Evolutionary conservation across 129 eudicot species (phyloP).

Genomic region (Deinandra increscens): DNA sequence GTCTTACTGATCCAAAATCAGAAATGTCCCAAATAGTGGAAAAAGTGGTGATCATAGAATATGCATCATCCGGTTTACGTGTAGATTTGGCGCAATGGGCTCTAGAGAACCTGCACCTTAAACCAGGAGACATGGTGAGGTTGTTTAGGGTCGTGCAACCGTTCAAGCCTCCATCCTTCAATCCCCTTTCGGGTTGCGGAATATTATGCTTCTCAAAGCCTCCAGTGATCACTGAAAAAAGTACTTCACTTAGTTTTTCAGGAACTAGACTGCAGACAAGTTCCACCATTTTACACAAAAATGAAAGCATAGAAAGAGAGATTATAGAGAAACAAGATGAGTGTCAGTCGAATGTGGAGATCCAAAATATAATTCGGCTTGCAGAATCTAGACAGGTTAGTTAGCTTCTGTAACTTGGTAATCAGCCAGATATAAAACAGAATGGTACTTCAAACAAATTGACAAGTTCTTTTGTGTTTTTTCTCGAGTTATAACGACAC

Average conservation of each 20-base stretch:
- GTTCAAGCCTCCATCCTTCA: not conserved
- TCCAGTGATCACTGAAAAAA: not conserved
- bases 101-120: conserved; percentile 25
- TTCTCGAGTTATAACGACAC: no score
- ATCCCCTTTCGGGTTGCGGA: not conserved
- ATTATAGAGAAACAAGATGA: conserved; percentile 10
- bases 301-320: conserved; percentile 2
- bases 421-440: no score
- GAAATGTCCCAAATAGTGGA: not conserved
- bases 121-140: conserved; percentile 36
- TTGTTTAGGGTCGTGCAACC: conserved; percentile 35
- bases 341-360: conserved; percentile 20
- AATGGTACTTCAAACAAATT: no score
- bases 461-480: no score
- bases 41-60: not conserved
- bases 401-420: not conserved
- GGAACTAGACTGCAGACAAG: not conserved
- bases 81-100: conserved; percentile 14
- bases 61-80: not conserved
- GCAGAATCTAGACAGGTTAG: conserved; percentile 14
- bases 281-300: not conserved
- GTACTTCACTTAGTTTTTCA: not conserved
- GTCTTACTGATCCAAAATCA: not conserved
- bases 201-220: not conserved
- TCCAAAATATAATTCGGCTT: conserved; percentile 13